Base-by-base conservation (phyloP, 495 filamentous ascomycete genomes). In the Aspergillus leporis region DNA sequence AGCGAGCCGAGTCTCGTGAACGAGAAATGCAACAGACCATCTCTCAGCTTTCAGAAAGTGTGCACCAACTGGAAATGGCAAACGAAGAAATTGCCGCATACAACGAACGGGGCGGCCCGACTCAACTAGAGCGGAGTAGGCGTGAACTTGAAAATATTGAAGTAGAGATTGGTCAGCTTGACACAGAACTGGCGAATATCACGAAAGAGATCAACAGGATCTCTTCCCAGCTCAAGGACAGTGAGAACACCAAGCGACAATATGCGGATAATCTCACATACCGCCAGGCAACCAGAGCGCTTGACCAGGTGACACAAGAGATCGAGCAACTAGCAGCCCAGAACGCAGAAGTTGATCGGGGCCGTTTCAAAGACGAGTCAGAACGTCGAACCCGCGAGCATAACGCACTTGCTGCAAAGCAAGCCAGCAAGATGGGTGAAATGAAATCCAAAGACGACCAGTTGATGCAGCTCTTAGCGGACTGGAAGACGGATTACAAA, bases 211-310 rank as follows among this genome's bases (percentile, higher is more conserved):
- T 90, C 59, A 96, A 96, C 72, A 87, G 86, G 61, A 79, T 97
- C 22, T 89, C 89, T 31, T 83, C 89, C 47, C 86, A 91, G 58
- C 78, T 93, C 23, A 84, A 86, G 61, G 89, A 90, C 64, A 88
- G 89, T 62, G 87, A 88, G 53, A 83, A 87, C 54, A 94, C 86
- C 18, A 90, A 90, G 72, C 85, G 88, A 41, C 89, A 86, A 60
- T 95, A 98, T 65, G 79, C 79, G 16, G 92, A 98, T 66, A 98
- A 98, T 63, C 74, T 97, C 38, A 84, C 83, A 22, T 96, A 91
- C 66, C 90, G 94, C 49, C 86, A 87, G 64, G 85, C 86, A 47
- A 79, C 83, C 52, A 79, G 86, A 43, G 82, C 87, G 50, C 78
- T 96, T 32, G 76, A 92, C 19, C 76, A 70, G 16, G 82, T 97